A percentile compares a stretch with the other conserved stretches of the same genome.
Conservation (phyloP, 441 rosid genomes). For the Brassica hybrid region DNA sequence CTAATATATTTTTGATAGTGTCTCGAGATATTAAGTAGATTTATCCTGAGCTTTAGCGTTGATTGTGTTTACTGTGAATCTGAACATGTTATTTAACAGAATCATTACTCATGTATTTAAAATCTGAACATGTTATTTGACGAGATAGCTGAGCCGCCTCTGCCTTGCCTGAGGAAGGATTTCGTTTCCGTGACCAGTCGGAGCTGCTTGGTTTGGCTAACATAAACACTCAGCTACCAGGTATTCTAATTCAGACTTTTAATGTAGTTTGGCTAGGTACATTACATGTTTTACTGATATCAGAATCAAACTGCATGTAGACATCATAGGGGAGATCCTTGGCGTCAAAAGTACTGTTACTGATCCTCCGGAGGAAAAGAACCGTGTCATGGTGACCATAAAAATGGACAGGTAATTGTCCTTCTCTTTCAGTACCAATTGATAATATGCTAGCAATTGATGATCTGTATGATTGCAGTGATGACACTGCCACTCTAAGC, state of each 20-base stretch:
- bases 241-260: background rate
- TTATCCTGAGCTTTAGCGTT: too few relatives aligned
- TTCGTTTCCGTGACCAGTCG: background rate
- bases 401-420: background rate
- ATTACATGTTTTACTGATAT: too few relatives aligned
- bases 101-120: too few relatives aligned
- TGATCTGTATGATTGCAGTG: background rate
- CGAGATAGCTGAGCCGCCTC: background rate
- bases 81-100: too few relatives aligned
- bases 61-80: too few relatives aligned
- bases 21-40: too few relatives aligned
- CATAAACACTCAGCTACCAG: background rate
- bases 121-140: background rate
- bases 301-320: background rate
- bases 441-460: too few relatives aligned
- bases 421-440: too few relatives aligned
- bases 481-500: background rate
- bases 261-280: background rate
- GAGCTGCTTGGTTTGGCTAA: background rate
- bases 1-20: too few relatives aligned
- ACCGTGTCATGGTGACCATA: background rate
- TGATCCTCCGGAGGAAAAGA: background rate
- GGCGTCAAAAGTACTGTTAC: background rate
- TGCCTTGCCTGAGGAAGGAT: background rate
- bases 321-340: background rate